These are phyloP conservation scores for Aeschynomene evenia DNA, from an alignment of 306 rosid genomes.

Conservation along the genomic window DNA sequence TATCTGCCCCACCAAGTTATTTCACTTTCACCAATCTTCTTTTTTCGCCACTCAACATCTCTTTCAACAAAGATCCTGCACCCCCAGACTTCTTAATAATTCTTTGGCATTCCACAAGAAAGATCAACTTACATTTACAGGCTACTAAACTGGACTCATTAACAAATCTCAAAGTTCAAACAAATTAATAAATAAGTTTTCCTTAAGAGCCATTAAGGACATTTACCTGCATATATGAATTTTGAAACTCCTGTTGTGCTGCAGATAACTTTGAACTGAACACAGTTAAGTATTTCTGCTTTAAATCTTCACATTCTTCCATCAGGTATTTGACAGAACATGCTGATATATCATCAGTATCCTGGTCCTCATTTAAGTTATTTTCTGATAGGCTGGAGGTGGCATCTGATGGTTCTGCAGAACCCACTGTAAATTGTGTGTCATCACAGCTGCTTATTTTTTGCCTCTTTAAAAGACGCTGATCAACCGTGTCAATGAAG, in stretches of 20 bases:
- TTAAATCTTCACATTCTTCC: slow-evolving; percentile 58
- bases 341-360: slow-evolving; percentile 38
- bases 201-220: slow-evolving; percentile 26
- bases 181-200: not conserved
- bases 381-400: slow-evolving; percentile 35
- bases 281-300: slow-evolving; percentile 70
- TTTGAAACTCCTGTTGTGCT: slow-evolving; percentile 74
- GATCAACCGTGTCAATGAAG: slow-evolving; percentile 43
- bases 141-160: slow-evolving; percentile 5
- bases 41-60: not conserved
- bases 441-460: slow-evolving; percentile 46
- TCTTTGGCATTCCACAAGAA: slow-evolving; percentile 8
- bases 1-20: not conserved
- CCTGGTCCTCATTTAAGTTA: slow-evolving; percentile 32
- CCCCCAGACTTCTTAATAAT: slow-evolving; percentile 2
- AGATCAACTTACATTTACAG: slow-evolving; percentile 14
- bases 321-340: slow-evolving; percentile 44
- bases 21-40: not conserved
- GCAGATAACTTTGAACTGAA: slow-evolving; percentile 67
- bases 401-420: slow-evolving; percentile 38
- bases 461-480: slow-evolving; percentile 61
- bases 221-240: slow-evolving; percentile 63
- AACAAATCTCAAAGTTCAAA: not conserved
- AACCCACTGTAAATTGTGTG: slow-evolving; percentile 29
- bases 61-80: not conserved